These are phyloP conservation scores for Penicillium samsonianum DNA, from an alignment of 495 filamentous ascomycete genomes.

Conservation along the genomic window DNA sequence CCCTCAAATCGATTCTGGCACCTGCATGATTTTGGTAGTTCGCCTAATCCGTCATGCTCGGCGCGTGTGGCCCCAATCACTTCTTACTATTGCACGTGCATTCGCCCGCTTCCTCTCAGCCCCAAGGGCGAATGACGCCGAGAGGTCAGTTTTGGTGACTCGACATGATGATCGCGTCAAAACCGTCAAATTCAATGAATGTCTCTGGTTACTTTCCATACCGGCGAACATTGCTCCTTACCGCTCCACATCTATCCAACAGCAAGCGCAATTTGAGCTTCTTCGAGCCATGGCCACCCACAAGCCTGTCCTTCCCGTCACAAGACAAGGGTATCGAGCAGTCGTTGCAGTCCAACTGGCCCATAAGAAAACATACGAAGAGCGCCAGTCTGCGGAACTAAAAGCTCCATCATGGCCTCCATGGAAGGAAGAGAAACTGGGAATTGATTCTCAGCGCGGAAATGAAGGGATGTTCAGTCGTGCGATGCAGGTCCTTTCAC, in stretches of 20 bases:
- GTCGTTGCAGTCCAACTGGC: constrained; percentile 61
- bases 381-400: constrained; percentile 58
- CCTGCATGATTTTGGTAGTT: constrained; percentile 39
- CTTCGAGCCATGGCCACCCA: constrained; percentile 61
- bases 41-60: constrained; percentile 63
- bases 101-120: constrained; percentile 38
- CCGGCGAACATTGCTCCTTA: constrained; percentile 53
- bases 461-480: constrained; percentile 59
- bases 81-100: constrained; percentile 48
- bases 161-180: constrained; percentile 27
- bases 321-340: constrained; percentile 62
- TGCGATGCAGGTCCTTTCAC: constrained; percentile 55
- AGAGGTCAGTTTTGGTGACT: constrained; percentile 3
- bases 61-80: constrained; percentile 55
- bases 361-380: constrained; percentile 60
- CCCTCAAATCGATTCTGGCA: constrained; percentile 29
- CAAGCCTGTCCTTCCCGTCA: constrained; percentile 57
- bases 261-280: constrained; percentile 64
- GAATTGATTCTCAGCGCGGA: constrained; percentile 57
- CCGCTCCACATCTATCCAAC: constrained; percentile 47
- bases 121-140: constrained; percentile 6
- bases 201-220: constrained; percentile 57
- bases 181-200: constrained; percentile 49
- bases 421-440: constrained; percentile 64
- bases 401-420: constrained; percentile 70